phyloP scores from a whole-genome alignment of 1,139 yeast species.

The Suhomyces chickasaworum region DNA sequence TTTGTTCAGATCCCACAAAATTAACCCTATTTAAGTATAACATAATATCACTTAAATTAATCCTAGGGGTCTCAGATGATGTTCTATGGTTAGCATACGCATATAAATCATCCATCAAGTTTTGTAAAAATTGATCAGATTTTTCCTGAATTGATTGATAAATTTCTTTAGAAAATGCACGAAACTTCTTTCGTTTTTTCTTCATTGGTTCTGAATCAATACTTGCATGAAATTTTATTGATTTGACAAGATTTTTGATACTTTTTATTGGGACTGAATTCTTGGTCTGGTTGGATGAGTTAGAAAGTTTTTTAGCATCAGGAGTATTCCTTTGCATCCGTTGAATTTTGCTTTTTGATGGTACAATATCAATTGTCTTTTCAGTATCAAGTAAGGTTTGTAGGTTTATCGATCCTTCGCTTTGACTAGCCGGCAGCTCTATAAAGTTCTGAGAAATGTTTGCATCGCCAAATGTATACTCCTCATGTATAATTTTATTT shows the following conservation, averaged over 20 bases:
- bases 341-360: not conserved
- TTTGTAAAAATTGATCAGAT: slow-evolving; percentile 19
- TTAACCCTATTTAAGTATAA: slow-evolving; percentile 39
- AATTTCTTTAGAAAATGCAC: slow-evolving; percentile 4
- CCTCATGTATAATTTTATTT: slow-evolving; percentile 23
- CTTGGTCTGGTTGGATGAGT: not conserved
- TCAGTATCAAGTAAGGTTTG: not conserved
- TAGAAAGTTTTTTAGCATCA: not conserved
- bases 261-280: slow-evolving; percentile 13
- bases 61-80: slow-evolving; percentile 23
- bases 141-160: slow-evolving; percentile 18
- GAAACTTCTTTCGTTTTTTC: slow-evolving; percentile 12
- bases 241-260: slow-evolving; percentile 16
- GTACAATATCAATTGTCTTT: not conserved
- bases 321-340: not conserved
- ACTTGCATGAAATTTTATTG: slow-evolving; percentile 12
- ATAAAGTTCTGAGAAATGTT: slow-evolving; percentile 11
- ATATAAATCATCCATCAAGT: slow-evolving; percentile 21
- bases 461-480: slow-evolving; percentile 21
- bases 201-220: slow-evolving; percentile 2
- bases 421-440: slow-evolving; percentile 8
- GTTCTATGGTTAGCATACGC: slow-evolving; percentile 31
- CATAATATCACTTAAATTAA: slow-evolving; percentile 40
- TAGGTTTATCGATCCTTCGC: slow-evolving; percentile 4
- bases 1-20: slow-evolving; percentile 23